Evolutionary conservation across 306 rosid species (phyloP).

Genomic region (Prunus persica): DNA sequence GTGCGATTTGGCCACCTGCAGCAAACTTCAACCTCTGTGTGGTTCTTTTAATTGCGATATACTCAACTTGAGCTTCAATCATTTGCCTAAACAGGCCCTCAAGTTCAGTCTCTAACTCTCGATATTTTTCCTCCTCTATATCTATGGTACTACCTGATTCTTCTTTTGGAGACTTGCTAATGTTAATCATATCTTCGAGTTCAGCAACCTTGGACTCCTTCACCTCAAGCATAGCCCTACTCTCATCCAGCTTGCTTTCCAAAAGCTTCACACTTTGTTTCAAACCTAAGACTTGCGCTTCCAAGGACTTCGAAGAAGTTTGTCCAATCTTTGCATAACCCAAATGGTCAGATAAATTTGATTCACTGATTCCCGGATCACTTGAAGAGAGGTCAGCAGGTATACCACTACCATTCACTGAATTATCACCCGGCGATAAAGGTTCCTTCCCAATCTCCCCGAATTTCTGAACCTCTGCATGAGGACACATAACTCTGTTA

Average conservation of each 20-base stretch:
- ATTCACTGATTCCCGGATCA: constrained; percentile 35
- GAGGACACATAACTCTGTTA: constrained; percentile 16
- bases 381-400: constrained; percentile 33
- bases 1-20: constrained; percentile 24
- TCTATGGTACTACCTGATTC: constrained; percentile 42
- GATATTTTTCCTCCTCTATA: constrained; percentile 34
- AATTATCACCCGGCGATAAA: constrained; percentile 32
- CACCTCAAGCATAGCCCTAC: constrained; percentile 36
- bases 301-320: constrained; percentile 46
- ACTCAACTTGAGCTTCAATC: constrained; percentile 76
- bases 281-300: constrained; percentile 50
- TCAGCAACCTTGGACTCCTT: constrained; percentile 63
- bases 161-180: constrained; percentile 36
- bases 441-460: constrained; percentile 55
- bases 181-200: constrained; percentile 54
- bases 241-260: constrained; percentile 51
- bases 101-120: constrained; percentile 40
- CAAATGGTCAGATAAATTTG: constrained; percentile 38
- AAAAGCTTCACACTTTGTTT: constrained; percentile 45
- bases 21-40: constrained; percentile 43
- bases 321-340: constrained; percentile 40
- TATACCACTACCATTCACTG: constrained; percentile 37
- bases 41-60: constrained; percentile 39
- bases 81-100: constrained; percentile 55
- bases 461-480: constrained; percentile 73